Evolutionary conservation across 177 flowering plant genomes (phyloP).

Genomic region (Vitis hybrid): DNA sequence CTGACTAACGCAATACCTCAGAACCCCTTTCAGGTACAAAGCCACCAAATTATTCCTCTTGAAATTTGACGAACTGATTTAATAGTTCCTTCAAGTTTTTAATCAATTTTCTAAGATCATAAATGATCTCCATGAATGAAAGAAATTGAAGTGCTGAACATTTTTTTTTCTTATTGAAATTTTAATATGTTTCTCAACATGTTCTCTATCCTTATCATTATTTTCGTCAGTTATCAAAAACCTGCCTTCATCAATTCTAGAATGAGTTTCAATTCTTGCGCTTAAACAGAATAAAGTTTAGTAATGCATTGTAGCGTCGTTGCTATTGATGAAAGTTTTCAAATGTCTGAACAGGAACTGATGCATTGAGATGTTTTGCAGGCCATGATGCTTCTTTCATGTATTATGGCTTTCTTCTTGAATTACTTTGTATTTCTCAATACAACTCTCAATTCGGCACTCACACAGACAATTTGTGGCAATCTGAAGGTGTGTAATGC

Average conservation of each 20-base stretch:
- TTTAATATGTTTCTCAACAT: too few relatives aligned
- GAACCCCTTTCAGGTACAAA: too few relatives aligned
- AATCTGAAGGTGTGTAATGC: constrained; percentile 64
- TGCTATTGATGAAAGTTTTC: neutral
- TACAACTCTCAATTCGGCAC: constrained; percentile 87
- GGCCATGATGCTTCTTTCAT: constrained; percentile 80
- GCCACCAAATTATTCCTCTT: too few relatives aligned
- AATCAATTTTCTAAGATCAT: too few relatives aligned
- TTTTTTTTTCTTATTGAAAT: too few relatives aligned
- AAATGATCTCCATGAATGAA: too few relatives aligned
- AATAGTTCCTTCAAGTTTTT: too few relatives aligned
- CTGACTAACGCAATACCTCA: too few relatives aligned
- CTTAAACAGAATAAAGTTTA: neutral
- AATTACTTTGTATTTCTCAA: constrained; percentile 79
- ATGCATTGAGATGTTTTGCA: constrained; percentile 32
- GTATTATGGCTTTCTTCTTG: constrained; percentile 79
- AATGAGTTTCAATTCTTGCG: neutral
- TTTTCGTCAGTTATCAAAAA: neutral
- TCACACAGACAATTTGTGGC: constrained; percentile 90
- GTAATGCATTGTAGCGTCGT: neutral
- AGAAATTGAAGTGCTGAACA: too few relatives aligned
- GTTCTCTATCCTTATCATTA: neutral
- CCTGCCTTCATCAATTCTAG: neutral
- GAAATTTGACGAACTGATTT: too few relatives aligned
- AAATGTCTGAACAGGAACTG: neutral